Evolutionary conservation across 129 eudicot genomes (phyloP).

Genomic region (Glebionis coronaria): DNA sequence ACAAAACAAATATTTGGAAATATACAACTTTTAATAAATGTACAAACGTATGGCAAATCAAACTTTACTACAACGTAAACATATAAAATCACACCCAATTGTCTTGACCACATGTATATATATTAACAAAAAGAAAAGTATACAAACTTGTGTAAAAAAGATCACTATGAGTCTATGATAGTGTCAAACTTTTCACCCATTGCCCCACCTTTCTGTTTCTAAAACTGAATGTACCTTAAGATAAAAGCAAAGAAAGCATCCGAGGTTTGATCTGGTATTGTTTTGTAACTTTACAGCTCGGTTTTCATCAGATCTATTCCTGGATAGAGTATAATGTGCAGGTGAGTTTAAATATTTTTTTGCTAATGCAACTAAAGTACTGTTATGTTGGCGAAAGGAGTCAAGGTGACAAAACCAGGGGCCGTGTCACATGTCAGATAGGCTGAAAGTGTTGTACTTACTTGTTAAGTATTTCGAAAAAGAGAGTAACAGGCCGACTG

Average conservation of each 20-base stretch:
- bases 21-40: slow-evolving; percentile 3
- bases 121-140: slow-evolving; percentile 18
- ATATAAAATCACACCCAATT: slow-evolving; percentile 16
- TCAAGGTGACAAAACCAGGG: background rate
- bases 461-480: slow-evolving; percentile 97
- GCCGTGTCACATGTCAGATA: background rate
- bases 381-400: no score
- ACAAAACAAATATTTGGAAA: background rate
- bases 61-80: slow-evolving; percentile 2
- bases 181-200: slow-evolving; percentile 84
- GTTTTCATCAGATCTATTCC: slow-evolving; percentile 88
- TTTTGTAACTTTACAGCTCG: slow-evolving; percentile 79
- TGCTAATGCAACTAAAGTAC: no score
- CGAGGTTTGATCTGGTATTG: slow-evolving; percentile 49
- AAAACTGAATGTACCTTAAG: slow-evolving; percentile 80
- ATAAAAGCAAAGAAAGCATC: slow-evolving; percentile 91
- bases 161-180: slow-evolving; percentile 68
- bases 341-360: background rate
- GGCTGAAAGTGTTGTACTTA: slow-evolving; percentile 25
- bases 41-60: slow-evolving; percentile 24
- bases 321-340: slow-evolving; percentile 17
- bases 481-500: slow-evolving; percentile 91
- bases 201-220: slow-evolving; percentile 92
- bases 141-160: background rate
- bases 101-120: slow-evolving; percentile 15